Percentiles rank a stretch among this genome's conserved stretches.
phyloP scores from a whole-genome alignment of 306 rosid genomes.

The Medicago truncatula region MtrunA17r5.0-ANR NC_053049.1:26310001-26310500 shows the following conservation, averaged over 20 bases:
- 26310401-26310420: conserved; percentile 62
- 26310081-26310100: too few relatives aligned
- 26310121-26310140: too few relatives aligned
- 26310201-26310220: not conserved
- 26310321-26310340: conserved; percentile 43
- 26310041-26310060: too few relatives aligned
- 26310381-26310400: conserved; percentile 42
- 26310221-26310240: conserved; percentile 43
- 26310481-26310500: conserved; percentile 48
- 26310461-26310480: conserved; percentile 38
- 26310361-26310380: conserved; percentile 52
- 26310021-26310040: too few relatives aligned
- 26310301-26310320: conserved; percentile 54
- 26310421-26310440: conserved; percentile 63
- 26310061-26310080: too few relatives aligned
- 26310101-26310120: too few relatives aligned
- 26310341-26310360: conserved; percentile 56
- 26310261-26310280: conserved; percentile 60
- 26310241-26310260: conserved; percentile 67
- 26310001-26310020: too few relatives aligned
- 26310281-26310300: conserved; percentile 42
- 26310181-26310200: too few relatives aligned
- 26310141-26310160: too few relatives aligned
- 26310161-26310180: too few relatives aligned
- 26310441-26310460: conserved; percentile 64